phyloP scores from a whole-genome alignment of 768 basidiomycete genomes.

The Tubosaeta sp. region DNA sequence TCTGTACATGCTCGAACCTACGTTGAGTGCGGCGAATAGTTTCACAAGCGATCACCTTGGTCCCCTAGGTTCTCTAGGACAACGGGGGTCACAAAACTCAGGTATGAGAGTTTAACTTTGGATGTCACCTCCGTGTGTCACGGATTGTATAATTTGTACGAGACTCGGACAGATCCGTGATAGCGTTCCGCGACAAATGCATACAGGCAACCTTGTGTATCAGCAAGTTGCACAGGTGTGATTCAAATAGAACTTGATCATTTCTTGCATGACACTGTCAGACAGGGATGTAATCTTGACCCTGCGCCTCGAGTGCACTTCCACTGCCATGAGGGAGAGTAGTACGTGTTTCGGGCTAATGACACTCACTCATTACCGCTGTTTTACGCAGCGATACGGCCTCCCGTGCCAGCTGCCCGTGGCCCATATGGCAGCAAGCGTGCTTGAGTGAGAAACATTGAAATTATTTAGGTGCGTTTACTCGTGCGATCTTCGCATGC shows the following conservation, averaged over 20 bases:
- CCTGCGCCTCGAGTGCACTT: conserved; percentile 28
- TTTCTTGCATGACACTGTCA: neutral
- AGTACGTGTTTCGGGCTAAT: conserved; percentile 27
- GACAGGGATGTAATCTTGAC: conserved; percentile 21
- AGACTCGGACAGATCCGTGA: conserved; percentile 25
- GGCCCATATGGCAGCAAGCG: conserved; percentile 23
- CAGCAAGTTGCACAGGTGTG: conserved; percentile 33
- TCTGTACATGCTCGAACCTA: neutral
- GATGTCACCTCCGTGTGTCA: conserved; percentile 21
- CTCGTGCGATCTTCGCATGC: conserved; percentile 4
- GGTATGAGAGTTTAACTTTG: conserved; percentile 10
- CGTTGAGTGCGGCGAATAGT: neutral
- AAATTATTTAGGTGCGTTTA: conserved; percentile 31
- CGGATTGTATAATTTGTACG: conserved; percentile 23
- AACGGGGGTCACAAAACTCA: conserved; percentile 5
- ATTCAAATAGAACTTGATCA: conserved; percentile 19
- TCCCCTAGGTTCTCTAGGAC: conserved; percentile 32
- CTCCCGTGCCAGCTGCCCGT: conserved; percentile 29
- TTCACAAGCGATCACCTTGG: conserved; percentile 18
- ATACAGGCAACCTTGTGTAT: conserved; percentile 35
- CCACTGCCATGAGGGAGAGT: conserved; percentile 30
- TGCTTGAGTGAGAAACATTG: conserved; percentile 25
- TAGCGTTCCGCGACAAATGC: conserved; percentile 23
- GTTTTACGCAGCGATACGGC: conserved; percentile 27
- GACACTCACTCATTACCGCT: conserved; percentile 9